These are phyloP conservation scores for Alternaria viburni DNA, from an alignment of 2,329 filamentous ascomycete species.

Conservation along the genomic window DNA sequence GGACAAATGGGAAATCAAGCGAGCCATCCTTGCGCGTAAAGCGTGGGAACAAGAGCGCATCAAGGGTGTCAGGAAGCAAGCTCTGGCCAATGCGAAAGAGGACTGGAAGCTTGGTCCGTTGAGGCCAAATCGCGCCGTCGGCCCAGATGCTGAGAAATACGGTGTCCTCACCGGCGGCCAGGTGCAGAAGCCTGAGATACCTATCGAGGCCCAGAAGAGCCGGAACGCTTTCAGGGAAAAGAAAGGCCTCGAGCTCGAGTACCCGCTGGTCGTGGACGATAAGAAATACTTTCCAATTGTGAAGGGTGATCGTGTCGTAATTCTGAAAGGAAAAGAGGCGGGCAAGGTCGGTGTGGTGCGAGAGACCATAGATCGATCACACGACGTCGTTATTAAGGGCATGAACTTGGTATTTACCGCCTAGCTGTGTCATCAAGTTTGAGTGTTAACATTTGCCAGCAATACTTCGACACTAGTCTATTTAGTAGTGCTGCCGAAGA, in stretches of 20 bases:
- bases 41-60: conserved; percentile 34
- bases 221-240: conserved; percentile 27
- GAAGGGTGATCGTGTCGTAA: conserved; percentile 78
- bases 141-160: conserved; percentile 62
- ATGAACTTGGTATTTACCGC: conserved; percentile 48
- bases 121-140: conserved; percentile 77
- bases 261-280: conserved; percentile 37
- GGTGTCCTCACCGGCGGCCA: conserved; percentile 58
- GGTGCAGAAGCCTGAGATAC: conserved; percentile 46
- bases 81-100: conserved; percentile 68
- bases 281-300: conserved; percentile 45
- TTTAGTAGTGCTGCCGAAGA: conserved; percentile 33
- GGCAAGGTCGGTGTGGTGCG: conserved; percentile 81
- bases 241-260: conserved; percentile 29
- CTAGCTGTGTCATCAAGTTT: neutral
- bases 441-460: conserved; percentile 29
- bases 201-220: conserved; percentile 40
- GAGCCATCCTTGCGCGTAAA: conserved; percentile 27
- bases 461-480: conserved; percentile 51
- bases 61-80: conserved; percentile 49
- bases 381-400: conserved; percentile 45
- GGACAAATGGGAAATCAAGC: conserved; percentile 40
- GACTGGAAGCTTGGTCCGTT: conserved; percentile 81
- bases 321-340: conserved; percentile 78
- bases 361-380: conserved; percentile 54